Evolutionary conservation across 345 rosid genomes (phyloP), one percentile per base, ranked within the genome.

Genomic region (Acer negundo): DNA sequence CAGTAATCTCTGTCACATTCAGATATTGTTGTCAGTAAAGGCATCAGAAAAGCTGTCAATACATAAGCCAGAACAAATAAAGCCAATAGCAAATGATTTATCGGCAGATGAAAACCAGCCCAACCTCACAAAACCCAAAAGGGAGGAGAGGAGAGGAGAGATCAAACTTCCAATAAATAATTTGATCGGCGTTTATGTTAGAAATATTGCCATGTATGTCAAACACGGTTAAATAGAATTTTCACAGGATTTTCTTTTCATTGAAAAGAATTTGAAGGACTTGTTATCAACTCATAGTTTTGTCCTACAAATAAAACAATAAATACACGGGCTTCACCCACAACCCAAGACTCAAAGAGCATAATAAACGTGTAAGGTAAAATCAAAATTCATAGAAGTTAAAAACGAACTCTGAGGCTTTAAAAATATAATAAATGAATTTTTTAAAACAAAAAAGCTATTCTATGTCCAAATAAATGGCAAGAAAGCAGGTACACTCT

Each of bases 1-100:
- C 66, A 88, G 87, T 72, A 94, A 89, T 86, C 92, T 93, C 98
- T 97, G 90, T 46, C 47, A 81, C 16, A 80, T 85, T 77, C 81
- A 81, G 69, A 78, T 62, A 67, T 56, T 6, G 26, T 61, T 72
- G 75, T 79, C 62, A 77, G 70, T 69, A 75, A 63, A 26, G 59
- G 64, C 44, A 79, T 49, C 20, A 69, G 47, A 26, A 20, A 15
- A 77, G 11, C 42, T 16, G 23, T 67, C 62, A 73, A 66, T 55
- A 42, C 4, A 7, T 12, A 42, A 64, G 19, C 49, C 66, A 78
- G 13, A 28, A 23, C 7, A 79, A 55, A 10, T 20, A 10, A 22
- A 38, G 38, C 51, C 40, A 75, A 47, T 72, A 79, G 62, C 70
- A 38, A 42, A 67, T 53, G 2, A 40, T 19, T 67, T 38, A 76